phyloP scores from a whole-genome alignment of 2,329 filamentous ascomycete genomes.

The Colletotrichum caudatum region DNA sequence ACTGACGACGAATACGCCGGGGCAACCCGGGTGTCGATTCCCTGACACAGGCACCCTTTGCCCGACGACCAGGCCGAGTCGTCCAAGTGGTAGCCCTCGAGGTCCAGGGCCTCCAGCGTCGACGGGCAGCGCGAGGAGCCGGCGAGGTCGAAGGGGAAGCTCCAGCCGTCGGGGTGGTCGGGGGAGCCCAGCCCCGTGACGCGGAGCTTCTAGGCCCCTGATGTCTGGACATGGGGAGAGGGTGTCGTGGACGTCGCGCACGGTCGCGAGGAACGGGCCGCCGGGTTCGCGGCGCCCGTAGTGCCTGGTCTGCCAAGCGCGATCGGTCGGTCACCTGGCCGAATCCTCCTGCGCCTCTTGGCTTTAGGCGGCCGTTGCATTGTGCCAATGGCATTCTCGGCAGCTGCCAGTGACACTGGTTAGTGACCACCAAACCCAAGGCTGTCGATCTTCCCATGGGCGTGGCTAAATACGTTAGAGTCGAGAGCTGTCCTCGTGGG shows the following conservation, averaged over 20 bases:
- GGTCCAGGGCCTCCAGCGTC: slow-evolving; percentile 15
- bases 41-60: neutral
- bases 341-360: neutral
- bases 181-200: slow-evolving; percentile 17
- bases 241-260: slow-evolving; percentile 22
- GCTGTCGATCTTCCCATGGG: too few species aligned
- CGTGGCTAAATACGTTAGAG: neutral
- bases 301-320: neutral
- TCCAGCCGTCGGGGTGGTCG: slow-evolving; percentile 14
- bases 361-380: neutral
- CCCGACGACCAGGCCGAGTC: neutral
- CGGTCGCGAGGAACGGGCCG: slow-evolving; percentile 19
- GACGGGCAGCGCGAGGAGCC: slow-evolving; percentile 4
- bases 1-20: neutral
- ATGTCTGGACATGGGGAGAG: slow-evolving; percentile 17
- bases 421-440: neutral
- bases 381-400: neutral
- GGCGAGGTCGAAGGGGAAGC: slow-evolving; percentile 10
- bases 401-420: neutral
- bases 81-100: slow-evolving; percentile 30
- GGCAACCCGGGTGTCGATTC: neutral
- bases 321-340: slow-evolving; percentile 4
- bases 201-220: slow-evolving; percentile 31
- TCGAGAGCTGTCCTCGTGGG: neutral
- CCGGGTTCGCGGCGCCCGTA: slow-evolving; percentile 24